Evolutionary conservation across 139 green algal genomes (phyloP).

Genomic region (Volvox reticuliferus): DNA sequence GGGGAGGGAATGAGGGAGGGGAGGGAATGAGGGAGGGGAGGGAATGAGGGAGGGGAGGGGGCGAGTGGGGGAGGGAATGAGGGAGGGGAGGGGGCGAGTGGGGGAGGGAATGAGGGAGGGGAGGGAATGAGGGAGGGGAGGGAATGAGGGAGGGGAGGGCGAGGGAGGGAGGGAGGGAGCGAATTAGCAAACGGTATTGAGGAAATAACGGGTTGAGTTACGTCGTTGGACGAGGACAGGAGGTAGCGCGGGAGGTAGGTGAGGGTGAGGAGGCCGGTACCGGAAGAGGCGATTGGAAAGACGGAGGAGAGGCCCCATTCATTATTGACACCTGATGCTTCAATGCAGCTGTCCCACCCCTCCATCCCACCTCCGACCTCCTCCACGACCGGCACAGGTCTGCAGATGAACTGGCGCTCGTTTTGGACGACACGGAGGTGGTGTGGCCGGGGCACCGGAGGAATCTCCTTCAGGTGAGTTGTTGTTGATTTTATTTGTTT

Average conservation of each 20-base stretch:
- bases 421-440: slow-evolving; percentile 94
- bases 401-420: slow-evolving; percentile 79
- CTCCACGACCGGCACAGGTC: neutral
- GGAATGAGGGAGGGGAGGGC: neutral
- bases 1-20: neutral
- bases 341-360: neutral
- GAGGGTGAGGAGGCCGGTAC: neutral
- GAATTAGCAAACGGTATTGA: neutral
- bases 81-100: neutral
- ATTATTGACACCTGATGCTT: neutral
- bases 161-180: neutral
- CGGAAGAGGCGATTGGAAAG: neutral
- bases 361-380: neutral
- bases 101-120: neutral
- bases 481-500: neutral
- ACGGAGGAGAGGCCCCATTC: neutral
- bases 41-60: neutral
- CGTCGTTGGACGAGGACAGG: neutral
- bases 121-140: neutral
- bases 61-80: neutral
- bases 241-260: neutral
- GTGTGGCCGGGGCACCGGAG: slow-evolving; percentile 88
- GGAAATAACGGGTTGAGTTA: neutral
- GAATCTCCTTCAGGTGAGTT: slow-evolving; percentile 86
- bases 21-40: neutral